A percentile compares a stretch with the other conserved stretches of the same genome.
phyloP scores from a whole-genome alignment of 2,329 filamentous ascomycete species.

The Phialophora macrospora region DNA sequence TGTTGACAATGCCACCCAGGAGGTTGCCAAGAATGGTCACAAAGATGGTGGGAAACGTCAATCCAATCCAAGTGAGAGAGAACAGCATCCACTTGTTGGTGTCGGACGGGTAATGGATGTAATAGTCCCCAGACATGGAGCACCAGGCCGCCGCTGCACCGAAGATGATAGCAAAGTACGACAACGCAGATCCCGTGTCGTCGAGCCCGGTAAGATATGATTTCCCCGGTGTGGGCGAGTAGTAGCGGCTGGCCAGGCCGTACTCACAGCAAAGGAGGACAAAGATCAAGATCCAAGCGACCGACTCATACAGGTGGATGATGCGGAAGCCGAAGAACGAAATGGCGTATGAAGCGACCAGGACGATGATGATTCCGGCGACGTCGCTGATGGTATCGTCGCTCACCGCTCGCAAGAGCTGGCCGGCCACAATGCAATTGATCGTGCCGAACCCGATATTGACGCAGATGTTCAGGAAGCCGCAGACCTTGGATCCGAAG shows the following conservation, averaged over 20 bases:
- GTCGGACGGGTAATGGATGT: slow-evolving; percentile 40
- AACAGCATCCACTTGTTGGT: slow-evolving; percentile 39
- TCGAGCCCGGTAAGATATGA: slow-evolving; percentile 14
- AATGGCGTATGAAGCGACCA: slow-evolving; percentile 36
- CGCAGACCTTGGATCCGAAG: slow-evolving; percentile 39
- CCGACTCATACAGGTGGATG: slow-evolving; percentile 40
- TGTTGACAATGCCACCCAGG: slow-evolving; percentile 35
- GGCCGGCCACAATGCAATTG: slow-evolving; percentile 42
- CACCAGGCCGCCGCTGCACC: slow-evolving; percentile 39
- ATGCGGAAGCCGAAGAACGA: slow-evolving; percentile 40
- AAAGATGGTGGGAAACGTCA: slow-evolving; percentile 39
- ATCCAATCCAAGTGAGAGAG: slow-evolving; percentile 38
- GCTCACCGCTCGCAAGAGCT: slow-evolving; percentile 42
- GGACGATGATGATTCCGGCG: slow-evolving; percentile 41
- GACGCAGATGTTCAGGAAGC: slow-evolving; percentile 39
- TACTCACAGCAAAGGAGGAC: slow-evolving; percentile 26
- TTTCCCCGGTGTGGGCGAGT: neutral
- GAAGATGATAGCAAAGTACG: slow-evolving; percentile 51
- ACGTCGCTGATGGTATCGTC: slow-evolving; percentile 37
- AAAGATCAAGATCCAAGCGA: slow-evolving; percentile 40
- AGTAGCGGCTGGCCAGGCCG: slow-evolving; percentile 18
- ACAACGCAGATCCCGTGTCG: slow-evolving; percentile 41
- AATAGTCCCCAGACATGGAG: slow-evolving; percentile 40
- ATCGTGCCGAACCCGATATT: slow-evolving; percentile 41
- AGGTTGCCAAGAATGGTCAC: slow-evolving; percentile 36